phyloP scores from a whole-genome alignment of 1,284 basidiomycete species.

The Caloboletus inedulis region DNA sequence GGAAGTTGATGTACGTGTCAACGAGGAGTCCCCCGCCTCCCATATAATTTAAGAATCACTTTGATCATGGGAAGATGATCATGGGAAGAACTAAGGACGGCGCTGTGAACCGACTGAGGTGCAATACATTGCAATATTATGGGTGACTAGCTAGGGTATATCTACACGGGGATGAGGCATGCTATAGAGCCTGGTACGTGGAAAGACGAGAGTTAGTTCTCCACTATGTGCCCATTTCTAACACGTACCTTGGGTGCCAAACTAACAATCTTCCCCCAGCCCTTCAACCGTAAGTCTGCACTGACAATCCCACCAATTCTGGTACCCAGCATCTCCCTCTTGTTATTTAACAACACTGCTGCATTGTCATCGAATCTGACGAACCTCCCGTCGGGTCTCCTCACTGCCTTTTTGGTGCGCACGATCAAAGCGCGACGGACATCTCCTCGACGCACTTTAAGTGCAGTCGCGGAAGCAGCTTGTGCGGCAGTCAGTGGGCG shows the following conservation, averaged over 20 bases:
- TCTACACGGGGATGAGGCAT: conserved; percentile 1
- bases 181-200: conserved; percentile 21
- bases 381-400: conserved; percentile 82
- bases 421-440: conserved; percentile 95
- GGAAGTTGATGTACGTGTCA: background rate
- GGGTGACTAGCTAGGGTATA: conserved; percentile 13
- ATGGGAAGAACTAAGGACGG: background rate
- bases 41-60: too few species aligned
- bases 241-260: conserved; percentile 83
- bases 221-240: background rate
- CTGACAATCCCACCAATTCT: conserved; percentile 93
- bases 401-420: conserved; percentile 80
- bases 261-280: conserved; percentile 94
- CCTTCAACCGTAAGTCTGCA: conserved; percentile 84
- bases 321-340: conserved; percentile 94
- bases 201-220: background rate
- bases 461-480: conserved; percentile 60
- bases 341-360: conserved; percentile 93
- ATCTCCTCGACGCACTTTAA: conserved; percentile 90
- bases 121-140: background rate
- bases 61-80: too few species aligned
- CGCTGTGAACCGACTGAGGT: background rate
- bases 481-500: conserved; percentile 72
- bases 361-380: conserved; percentile 98
- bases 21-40: background rate